Evolutionary conservation across 2,329 filamentous ascomycete genomes (phyloP).

Genomic region (Aspergillus viridinutans): DNA sequence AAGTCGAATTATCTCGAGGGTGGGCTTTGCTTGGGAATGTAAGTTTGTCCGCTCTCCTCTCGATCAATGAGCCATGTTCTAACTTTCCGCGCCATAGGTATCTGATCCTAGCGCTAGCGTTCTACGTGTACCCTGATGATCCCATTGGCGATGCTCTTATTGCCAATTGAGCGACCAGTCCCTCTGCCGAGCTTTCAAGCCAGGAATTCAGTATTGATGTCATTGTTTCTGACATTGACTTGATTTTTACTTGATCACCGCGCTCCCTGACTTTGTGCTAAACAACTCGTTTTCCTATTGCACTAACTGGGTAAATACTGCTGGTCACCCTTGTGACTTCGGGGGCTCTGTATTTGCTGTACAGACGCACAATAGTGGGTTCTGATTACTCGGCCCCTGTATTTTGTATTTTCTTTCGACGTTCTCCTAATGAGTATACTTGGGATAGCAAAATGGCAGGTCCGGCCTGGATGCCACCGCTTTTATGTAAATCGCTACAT

Average conservation of each 20-base stretch:
- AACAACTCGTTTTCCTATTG: not conserved
- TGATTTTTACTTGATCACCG: not conserved
- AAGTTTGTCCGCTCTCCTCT: slow-evolving; percentile 29
- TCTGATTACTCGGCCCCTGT: not conserved
- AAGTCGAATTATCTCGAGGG: slow-evolving; percentile 82
- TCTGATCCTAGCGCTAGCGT: slow-evolving; percentile 45
- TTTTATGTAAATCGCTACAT: not conserved
- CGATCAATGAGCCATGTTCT: not conserved
- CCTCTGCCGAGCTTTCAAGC: not conserved
- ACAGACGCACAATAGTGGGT: not conserved
- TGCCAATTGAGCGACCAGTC: slow-evolving; percentile 2
- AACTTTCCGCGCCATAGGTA: slow-evolving; percentile 27
- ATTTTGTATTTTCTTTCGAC: not conserved
- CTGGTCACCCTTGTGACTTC: too few species aligned
- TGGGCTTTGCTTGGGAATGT: slow-evolving; percentile 62
- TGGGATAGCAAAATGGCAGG: not conserved
- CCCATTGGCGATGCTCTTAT: slow-evolving; percentile 16
- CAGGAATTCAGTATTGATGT: not conserved
- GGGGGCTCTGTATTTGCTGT: not conserved
- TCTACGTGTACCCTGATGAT: slow-evolving; percentile 48
- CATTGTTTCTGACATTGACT: not conserved
- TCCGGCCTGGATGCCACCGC: too few species aligned
- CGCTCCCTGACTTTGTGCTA: not conserved
- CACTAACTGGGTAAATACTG: slow-evolving; percentile 6
- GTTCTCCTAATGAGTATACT: not conserved